Evolutionary conservation across 768 basidiomycete species (phyloP), one percentile per base, ranked within the genome.

Genomic region (Leccinum ochraceum): DNA sequence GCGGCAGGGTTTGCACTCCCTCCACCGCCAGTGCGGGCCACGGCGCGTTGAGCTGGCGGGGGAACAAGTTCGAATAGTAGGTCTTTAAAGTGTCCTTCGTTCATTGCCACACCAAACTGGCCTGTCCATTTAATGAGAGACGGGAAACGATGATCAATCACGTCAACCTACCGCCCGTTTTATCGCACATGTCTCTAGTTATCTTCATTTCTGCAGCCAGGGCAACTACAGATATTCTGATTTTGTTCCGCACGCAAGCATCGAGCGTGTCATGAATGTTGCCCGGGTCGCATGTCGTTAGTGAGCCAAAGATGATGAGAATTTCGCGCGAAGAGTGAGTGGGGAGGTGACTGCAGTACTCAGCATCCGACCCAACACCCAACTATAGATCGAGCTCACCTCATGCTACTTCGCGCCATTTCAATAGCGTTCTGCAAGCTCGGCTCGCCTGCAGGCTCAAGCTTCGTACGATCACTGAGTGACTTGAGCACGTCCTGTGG

Each of bases 181-280:
- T 90, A 57, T 94, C 92, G 66, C 90, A 91, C 22, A 98, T 81
- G 51, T 95, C 90, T 39, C 94, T 87, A 69, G 95, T 98, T 37
- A 99, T 92, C 74, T 98, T 98, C 90, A 98, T 96, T 74, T 98
- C 97, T 6, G 97, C 97, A 0, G 95, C 92, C 36, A 99, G 84
- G 1, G 95, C 94, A 39, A 99, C 94, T 56, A 98, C 85, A 4
- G 90, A 95, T 63, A 98, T 89, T 44, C 95, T 90, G 57, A 97
- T 90, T 71, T 88, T 91, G 71, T 87, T 88, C 63, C 84, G 84
- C 57, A 92, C 78, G 64, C 94, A 94, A 3, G 83, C 82, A n/a
- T 89, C 85, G n/a, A 99, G 80, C 0, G 95, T 95, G 62, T 95
- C 90, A 64, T 96, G 94, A 61, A 99, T 94, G 65, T 96, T 97